Base-by-base conservation (phyloP, 345 rosid genomes). In the Streptanthus diversifolius region DNA sequence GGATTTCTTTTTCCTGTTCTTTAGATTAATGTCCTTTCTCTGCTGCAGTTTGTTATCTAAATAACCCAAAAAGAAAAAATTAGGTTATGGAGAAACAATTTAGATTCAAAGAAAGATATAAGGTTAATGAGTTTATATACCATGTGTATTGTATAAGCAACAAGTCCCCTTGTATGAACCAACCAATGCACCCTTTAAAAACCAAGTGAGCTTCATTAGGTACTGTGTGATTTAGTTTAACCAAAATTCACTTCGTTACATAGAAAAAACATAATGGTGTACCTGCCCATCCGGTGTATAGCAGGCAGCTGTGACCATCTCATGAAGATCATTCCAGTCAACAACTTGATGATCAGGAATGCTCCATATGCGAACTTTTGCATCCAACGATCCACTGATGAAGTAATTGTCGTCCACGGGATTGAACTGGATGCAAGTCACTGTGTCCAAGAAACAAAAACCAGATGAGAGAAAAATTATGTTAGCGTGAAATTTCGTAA, bases 281-380 rank as follows among this genome's bases (percentile, higher is more conserved):
- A 93, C 98, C 97, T 91, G 91, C 44, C 98, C 98, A 84, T 91
- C 96, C 48, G 98, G 98, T 43, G 95, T 91, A 74, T 90, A 93
- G 82, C 97, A 91, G 67, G 95, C 98, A 15, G 97, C 97, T 80
- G 98, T 93, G 77, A 93, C 96, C 95, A 93, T 93, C 83, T 91
- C 98, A 74, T 88, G 96, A 74, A 91, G 85, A 85, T 93, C 98
- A 75, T 79, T 88, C 96, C 96, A 93, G 49, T 93, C 95, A 66
- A 91, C 91, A 37, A 93, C 97, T 79, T 89, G 96, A 65, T 60
- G 85, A 71, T 90, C 96, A 17, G 93, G 87, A 81, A 90, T 89
- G 78, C 93, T 90, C 98, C 98, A 93, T 71, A 93, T 87, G 10
- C 97, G 97, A 79, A 93, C 98, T 80, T 90, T 93, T 63, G 86